Evolutionary conservation across 768 basidiomycete genomes (phyloP).

Genomic region (Macrolepiota albuminosa): DNA sequence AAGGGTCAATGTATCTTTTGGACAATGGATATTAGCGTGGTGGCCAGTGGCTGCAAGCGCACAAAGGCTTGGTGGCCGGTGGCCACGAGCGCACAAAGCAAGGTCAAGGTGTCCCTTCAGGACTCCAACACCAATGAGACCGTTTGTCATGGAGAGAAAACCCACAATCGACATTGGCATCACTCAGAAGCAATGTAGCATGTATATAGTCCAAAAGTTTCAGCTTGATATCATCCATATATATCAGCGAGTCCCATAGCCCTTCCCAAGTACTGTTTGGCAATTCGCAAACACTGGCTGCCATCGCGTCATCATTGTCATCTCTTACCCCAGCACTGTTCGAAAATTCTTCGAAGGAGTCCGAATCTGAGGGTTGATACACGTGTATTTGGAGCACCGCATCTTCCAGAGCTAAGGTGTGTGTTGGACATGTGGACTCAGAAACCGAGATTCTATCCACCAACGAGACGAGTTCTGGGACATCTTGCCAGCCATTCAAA

Average conservation of each 20-base stretch:
- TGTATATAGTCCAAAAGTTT: conserved; percentile 92
- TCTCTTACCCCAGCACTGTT: conserved; percentile 45
- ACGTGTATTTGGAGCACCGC: conserved; percentile 77
- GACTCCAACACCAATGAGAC: not conserved
- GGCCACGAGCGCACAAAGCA: no score
- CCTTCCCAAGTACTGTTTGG: conserved; percentile 85
- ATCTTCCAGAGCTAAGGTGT: conserved; percentile 49
- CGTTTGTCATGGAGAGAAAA: conserved; percentile 10
- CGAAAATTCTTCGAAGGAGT: conserved; percentile 71
- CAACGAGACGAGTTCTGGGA: conserved; percentile 63
- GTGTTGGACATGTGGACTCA: conserved; percentile 60
- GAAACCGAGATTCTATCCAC: conserved; percentile 75
- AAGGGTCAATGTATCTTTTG: no score
- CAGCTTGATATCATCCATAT: conserved; percentile 76
- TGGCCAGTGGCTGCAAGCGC: no score
- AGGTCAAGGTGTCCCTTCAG: no score
- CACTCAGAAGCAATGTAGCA: conserved; percentile 89
- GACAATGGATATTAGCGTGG: no score
- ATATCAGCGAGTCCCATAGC: conserved; percentile 90
- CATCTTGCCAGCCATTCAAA: conserved; percentile 76
- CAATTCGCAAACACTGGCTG: conserved; percentile 86
- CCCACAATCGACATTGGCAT: conserved; percentile 81
- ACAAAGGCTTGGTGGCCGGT: no score
- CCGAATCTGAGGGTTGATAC: conserved; percentile 72
- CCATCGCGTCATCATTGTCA: conserved; percentile 76